Evolutionary conservation across 495 filamentous ascomycete species (phyloP).

Genomic region (Podospora pseudoanserina): DNA sequence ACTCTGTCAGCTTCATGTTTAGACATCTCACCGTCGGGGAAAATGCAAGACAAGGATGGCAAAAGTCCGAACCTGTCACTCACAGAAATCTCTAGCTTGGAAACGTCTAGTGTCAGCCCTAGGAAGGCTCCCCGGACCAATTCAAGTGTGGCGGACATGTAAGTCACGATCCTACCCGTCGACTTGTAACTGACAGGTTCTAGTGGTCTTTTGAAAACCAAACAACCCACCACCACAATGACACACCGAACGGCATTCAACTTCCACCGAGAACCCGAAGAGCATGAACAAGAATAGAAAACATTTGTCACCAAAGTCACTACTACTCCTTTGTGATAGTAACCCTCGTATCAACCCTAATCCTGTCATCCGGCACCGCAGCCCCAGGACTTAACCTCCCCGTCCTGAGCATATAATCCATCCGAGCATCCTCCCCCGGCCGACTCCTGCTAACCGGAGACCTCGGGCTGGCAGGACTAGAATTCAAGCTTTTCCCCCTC

Average conservation of each 20-base stretch:
- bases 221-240: neutral
- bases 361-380: neutral
- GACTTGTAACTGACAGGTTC: neutral
- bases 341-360: slow-evolving; percentile 18
- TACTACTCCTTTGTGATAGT: slow-evolving; percentile 3
- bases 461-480: neutral
- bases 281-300: neutral
- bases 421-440: slow-evolving; percentile 1
- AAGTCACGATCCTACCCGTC: neutral
- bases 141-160: neutral
- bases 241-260: neutral
- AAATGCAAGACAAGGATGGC: too few relatives aligned
- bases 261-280: neutral
- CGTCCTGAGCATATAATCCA: slow-evolving; percentile 4
- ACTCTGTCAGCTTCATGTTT: too few relatives aligned
- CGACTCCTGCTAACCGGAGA: neutral
- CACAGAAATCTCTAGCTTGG: too few relatives aligned
- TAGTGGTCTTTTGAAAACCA: neutral
- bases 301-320: neutral
- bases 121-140: neutral
- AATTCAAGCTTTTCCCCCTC: neutral
- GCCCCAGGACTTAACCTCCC: neutral
- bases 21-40: too few relatives aligned
- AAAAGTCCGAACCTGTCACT: too few relatives aligned
- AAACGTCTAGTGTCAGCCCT: too few relatives aligned